Evolutionary conservation across 306 rosid genomes (phyloP), one percentile per base, ranked within the genome.

Genomic region (Cajanus cajan): DNA sequence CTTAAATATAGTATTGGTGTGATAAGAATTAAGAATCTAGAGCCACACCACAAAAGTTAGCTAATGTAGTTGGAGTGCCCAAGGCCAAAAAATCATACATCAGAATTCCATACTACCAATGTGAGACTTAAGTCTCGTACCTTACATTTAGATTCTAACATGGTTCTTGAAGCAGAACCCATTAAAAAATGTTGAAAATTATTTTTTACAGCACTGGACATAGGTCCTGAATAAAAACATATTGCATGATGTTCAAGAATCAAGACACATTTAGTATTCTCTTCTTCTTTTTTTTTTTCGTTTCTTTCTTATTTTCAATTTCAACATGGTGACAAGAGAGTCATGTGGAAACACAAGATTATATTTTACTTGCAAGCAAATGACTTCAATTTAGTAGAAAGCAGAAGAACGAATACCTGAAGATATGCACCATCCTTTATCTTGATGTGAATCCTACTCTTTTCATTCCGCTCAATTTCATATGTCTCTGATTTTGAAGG

Each of bases 371-470:
- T 41, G 78, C 45, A 74, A 72, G 39, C 40, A 78, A 36, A 8
- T 54, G 55, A 64, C 71, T 81, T 81, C 33, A 16, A 18, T 40
- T 59, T 58, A 57, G 24, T 31, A 74, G 65, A 79, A 51, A 36
- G 71, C 16, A 65, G 68, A 52, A 47, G 63, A 28, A 51, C 19
- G 61, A 73, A 80, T 51, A 94, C 98, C 97, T 95, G 98, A 21
- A 95, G 76, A 87, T 89, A 88, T 7, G 81, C 83, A 50, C 90
- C 94, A 72, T 39, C 84, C 74, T 77, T 88, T 22, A 79, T 82
- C 80, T 86, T 90, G 68, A 94, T 75, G 84, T 92, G 98, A 85
- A 95, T 82, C 59, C 85, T 92, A 44, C 61, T 81, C 16, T 87
- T 44, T 22, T 41, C 86, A 48, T 86, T 87, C 47, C 87, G 84